Conservation (phyloP, 768 basidiomycete genomes). For the Amanita pseudoporphyria region DNA sequence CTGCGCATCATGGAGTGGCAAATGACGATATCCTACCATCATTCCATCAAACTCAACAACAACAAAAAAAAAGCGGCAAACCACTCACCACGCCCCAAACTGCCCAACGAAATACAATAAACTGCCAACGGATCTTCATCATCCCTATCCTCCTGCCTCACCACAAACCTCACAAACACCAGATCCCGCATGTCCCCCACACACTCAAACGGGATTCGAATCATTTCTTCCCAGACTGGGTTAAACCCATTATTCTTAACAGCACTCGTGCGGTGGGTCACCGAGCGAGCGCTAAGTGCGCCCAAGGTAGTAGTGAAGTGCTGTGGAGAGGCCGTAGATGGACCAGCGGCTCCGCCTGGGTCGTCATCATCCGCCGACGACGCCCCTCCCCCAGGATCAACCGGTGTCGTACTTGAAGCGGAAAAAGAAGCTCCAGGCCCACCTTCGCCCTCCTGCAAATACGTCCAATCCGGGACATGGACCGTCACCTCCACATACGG, state of each 20-base stretch:
- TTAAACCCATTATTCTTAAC: constrained; percentile 93
- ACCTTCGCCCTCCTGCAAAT: constrained; percentile 13
- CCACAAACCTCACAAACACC: constrained; percentile 75
- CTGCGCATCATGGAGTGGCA: constrained; percentile 88
- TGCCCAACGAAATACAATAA: constrained; percentile 69
- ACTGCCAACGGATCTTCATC: constrained; percentile 61
- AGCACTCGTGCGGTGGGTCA: constrained; percentile 48
- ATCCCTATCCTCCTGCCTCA: constrained; percentile 49
- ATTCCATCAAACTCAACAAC: background rate
- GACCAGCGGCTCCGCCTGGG: too few species aligned
- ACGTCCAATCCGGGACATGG: constrained; percentile 70
- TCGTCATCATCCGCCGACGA: constrained; percentile 1
- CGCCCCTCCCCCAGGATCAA: constrained; percentile 6
- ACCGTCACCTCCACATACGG: constrained; percentile 67
- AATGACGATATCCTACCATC: constrained; percentile 70
- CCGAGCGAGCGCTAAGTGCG: constrained; percentile 21
- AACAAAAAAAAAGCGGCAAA: constrained; percentile 3
- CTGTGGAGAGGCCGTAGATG: background rate
- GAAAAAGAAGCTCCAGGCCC: background rate
- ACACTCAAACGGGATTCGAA: constrained; percentile 68
- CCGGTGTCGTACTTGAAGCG: background rate
- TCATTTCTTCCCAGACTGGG: constrained; percentile 74
- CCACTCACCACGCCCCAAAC: constrained; percentile 57
- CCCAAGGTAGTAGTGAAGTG: constrained; percentile 14
- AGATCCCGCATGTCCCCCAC: constrained; percentile 75